phyloP scores from a whole-genome alignment of 2,329 filamentous ascomycete genomes.

The Microsporum audouinii region DNA sequence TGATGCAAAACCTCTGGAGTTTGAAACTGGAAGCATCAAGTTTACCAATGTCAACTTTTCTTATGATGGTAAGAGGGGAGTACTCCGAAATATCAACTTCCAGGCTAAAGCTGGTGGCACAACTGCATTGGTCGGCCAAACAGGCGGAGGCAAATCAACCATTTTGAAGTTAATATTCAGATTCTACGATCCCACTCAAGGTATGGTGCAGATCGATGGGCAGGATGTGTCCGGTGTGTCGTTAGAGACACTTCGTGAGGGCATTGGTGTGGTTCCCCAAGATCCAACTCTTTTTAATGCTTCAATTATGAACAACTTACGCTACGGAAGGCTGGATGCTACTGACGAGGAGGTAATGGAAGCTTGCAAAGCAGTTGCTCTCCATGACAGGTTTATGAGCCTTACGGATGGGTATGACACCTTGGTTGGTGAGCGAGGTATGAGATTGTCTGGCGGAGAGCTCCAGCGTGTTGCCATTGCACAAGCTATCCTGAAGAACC shows the following conservation, averaged over 20 bases:
- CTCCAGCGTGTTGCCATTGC: constrained; percentile 41
- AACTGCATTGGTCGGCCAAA: constrained; percentile 46
- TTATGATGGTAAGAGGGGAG: constrained; percentile 40
- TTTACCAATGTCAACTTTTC: constrained; percentile 43
- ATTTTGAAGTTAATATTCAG: constrained; percentile 45
- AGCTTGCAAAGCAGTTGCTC: constrained; percentile 50
- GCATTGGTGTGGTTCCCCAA: constrained; percentile 54
- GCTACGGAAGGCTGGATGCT: constrained; percentile 51
- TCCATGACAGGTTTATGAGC: constrained; percentile 52
- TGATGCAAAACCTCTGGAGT: constrained; percentile 27
- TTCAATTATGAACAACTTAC: constrained; percentile 53
- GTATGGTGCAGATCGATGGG: constrained; percentile 42
- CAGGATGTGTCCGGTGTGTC: constrained; percentile 49
- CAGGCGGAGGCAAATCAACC: constrained; percentile 48
- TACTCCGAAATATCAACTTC: constrained; percentile 40
- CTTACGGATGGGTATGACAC: constrained; percentile 45
- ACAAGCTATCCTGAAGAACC: constrained; percentile 34
- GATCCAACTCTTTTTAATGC: constrained; percentile 54
- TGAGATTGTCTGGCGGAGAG: constrained; percentile 43
- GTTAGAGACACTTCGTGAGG: constrained; percentile 45
- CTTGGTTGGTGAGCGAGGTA: constrained; percentile 39
- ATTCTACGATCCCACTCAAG: constrained; percentile 42
- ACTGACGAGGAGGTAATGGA: constrained; percentile 49
- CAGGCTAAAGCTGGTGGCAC: constrained; percentile 39
- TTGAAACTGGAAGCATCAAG: constrained; percentile 36